Base-by-base conservation (phyloP, 345 rosid species). In the Eucalyptus albens region DNA sequence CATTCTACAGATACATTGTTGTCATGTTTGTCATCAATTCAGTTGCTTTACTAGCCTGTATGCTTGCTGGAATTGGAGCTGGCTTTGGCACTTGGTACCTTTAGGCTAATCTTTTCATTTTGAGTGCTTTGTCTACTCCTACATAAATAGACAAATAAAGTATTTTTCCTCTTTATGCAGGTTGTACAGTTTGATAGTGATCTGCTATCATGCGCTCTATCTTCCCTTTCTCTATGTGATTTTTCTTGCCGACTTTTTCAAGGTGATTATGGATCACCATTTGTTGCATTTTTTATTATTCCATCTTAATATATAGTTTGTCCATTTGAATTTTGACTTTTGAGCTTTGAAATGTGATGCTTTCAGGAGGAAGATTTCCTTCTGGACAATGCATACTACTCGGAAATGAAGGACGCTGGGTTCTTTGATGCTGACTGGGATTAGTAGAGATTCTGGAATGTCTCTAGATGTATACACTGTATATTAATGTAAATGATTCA, bases 351-450 rank as follows among this genome's bases (percentile, higher is more conserved):
- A 86, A 14, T 88, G 69, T 91, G 87, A 65, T 90, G 86, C 47
- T 16, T 92, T 87, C 91, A 97, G 98, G 99, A 96, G 93, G 99
- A 96, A 88, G 99, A 96, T 91, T 91, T 96, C 91, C 95, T 92
- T 91, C 91, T 96, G 88, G 99, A 96, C 93, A 96, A 94, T 89
- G 97, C 93, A 29, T 95, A 95, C 93, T 97, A 96, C 94, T 97
- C 99, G 10, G 99, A 97, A 92, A 96, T 96, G 99, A 96, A 95
- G 92, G 99, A 97, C 92, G 99, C 99, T 8, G 99, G 98, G 42
- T 96, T 96, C 92, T 96, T 96, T 87, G 99, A 96, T 87, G 95
- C 93, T 42, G 99, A 95, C 62, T 97, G 99, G 99, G 99, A 96
- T 53, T 97, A 83, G 83, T 88, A 11, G 55, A 31, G 17, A n/a